A percentile compares a stretch with the other conserved stretches of the same genome.
Conservation (phyloP, 805 yeast genomes). For the Yarrowia osloensis region DNA sequence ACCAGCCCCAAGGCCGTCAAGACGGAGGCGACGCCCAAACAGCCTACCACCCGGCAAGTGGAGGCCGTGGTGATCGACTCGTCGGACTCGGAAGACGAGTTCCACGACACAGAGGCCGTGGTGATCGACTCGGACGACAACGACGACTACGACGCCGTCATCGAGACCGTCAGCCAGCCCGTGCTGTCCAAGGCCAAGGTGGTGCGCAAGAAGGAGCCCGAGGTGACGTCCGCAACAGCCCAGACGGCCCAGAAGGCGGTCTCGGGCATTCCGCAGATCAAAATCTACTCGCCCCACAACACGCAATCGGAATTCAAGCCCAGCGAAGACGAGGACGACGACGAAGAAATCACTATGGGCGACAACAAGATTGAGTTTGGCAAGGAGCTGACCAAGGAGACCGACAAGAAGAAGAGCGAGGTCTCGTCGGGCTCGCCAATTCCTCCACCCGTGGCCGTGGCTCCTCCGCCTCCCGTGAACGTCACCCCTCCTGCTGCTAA, state of each 20-base stretch:
- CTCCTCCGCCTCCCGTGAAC: neutral
- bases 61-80: constrained; percentile 22
- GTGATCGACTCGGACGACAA: constrained; percentile 11
- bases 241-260: constrained; percentile 19
- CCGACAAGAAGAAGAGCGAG: neutral
- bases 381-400: neutral
- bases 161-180: constrained; percentile 26
- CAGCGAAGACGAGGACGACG: constrained; percentile 1
- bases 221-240: neutral
- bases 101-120: constrained; percentile 16
- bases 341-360: constrained; percentile 2
- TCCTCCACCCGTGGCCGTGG: neutral
- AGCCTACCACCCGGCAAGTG: neutral
- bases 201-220: neutral
- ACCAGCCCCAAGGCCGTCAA: neutral
- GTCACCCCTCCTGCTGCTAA: neutral
- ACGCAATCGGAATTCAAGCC: constrained; percentile 15
- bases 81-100: constrained; percentile 19
- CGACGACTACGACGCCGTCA: constrained; percentile 16
- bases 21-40: neutral
- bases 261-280: constrained; percentile 21
- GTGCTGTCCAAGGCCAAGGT: constrained; percentile 11
- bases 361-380: constrained; percentile 8
- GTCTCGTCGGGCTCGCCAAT: neutral
- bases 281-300: constrained; percentile 19